Base-by-base conservation (phyloP, 352 stramenopile species). In the Phytophthora parvispora region DNA sequence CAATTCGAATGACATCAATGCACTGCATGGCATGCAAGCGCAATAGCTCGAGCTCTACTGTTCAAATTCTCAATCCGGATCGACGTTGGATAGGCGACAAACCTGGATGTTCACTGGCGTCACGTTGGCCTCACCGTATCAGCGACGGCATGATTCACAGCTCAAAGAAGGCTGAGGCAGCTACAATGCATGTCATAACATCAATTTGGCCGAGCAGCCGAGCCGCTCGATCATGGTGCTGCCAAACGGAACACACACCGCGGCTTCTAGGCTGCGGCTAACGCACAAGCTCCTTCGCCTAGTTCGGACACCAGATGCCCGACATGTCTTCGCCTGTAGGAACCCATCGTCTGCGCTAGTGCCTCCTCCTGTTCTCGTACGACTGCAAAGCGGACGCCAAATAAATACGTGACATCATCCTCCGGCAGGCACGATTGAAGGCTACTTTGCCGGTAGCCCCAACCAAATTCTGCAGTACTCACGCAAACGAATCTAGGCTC, bases 261-360 rank as follows among this genome's bases (percentile, higher is more conserved):
- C 10, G 31, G 10, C 6, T 10, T 36, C 6, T 10, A 6, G 31
- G 31, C 31, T 36, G 10, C 31, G 10, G 31, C n/a, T n/a, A n/a
- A 36, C 31, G 10, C 6, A 10, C 31, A 36, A 36, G 31, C 31
- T 36, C 10, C 31, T 36, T 10, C 31, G 27, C 20, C 34, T 64
- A 59, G 58, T 52, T 74, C 3, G 78, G 73, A 63, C 76, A n/a
- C 65, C 64, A n/a, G 79, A 66, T 66, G 43, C 10, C 60, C 31
- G 63, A 63, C 28, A 75, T 49, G 4, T n/a, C 7, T 34, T 20
- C 43, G 9, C 32, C 9, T 29, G 20, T 7, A 45, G 38, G 16
- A 45, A 45, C 15, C 38, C 18, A 40, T 16, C 18, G 32, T 40
- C 32, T 10, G 10, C 32, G 10, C 10, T 40, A 40, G 10, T 40